Conservation (phyloP, 129 eudicot species). For the Solidago caesia region DNA sequence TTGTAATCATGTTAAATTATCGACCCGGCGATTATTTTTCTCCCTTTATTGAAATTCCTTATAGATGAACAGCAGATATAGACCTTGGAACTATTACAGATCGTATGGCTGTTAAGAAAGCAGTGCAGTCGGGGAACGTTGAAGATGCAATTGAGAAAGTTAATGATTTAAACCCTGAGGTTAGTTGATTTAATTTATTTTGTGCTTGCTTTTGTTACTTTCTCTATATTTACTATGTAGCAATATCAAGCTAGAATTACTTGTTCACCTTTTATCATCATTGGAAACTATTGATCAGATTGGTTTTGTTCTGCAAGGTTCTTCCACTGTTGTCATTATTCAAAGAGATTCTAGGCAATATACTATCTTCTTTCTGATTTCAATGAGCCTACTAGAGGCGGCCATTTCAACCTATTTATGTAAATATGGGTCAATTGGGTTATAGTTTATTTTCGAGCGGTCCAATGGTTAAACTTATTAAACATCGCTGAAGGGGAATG, state of each 20-base stretch:
- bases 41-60: slow-evolving; percentile 44
- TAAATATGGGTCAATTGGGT: not conserved
- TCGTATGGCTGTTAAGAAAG: slow-evolving; percentile 98
- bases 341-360: slow-evolving; percentile 1
- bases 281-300: not conserved
- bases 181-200: slow-evolving; percentile 12
- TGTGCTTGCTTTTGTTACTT: slow-evolving; percentile 4
- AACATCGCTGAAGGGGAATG: not conserved
- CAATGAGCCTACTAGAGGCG: not conserved
- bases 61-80: slow-evolving; percentile 72
- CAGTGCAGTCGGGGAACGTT: slow-evolving; percentile 87
- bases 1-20: not conserved
- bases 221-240: not conserved
- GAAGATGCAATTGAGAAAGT: slow-evolving; percentile 99
- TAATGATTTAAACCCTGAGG: slow-evolving; percentile 98
- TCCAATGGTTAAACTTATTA: not conserved
- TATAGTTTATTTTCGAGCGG: not conserved
- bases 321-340: not conserved
- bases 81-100: slow-evolving; percentile 92
- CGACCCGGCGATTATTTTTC: not conserved
- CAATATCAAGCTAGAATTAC: slow-evolving; percentile 6
- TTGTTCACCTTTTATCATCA: slow-evolving; percentile 12
- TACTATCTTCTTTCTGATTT: not conserved
- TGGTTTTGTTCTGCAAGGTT: not conserved
- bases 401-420: not conserved